Base-by-base conservation (phyloP, 2,329 filamentous ascomycete genomes). In the Penicillium palitans region DNA sequence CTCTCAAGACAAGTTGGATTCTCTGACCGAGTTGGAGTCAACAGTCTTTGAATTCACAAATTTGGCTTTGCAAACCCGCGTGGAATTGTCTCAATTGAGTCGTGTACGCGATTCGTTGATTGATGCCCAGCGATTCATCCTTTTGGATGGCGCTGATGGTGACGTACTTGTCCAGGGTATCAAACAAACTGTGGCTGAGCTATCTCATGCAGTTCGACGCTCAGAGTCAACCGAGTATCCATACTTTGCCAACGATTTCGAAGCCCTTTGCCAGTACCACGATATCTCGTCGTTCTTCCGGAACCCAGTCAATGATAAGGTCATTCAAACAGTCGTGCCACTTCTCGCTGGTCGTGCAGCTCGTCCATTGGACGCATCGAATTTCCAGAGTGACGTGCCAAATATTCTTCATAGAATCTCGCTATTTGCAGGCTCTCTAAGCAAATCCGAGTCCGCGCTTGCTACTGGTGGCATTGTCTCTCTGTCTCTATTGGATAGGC, bases 401-500 rank as follows among this genome's bases (percentile, higher is more conserved):
- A 55, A 66, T 35, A 57, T 74, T 17, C 68, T 78, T 6, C 70
- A 76, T 25, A 72, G 65, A 55, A 52, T 78, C 25, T 70, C 76
- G 4, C 61, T 73, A 1, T 78, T 76, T 42, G 68, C 72, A 13
- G 74, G 75, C 4, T 71, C 68, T 51, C 68, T 66, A 37, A 65
- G 62, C 48, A 53, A 63, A 5, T 65, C 64, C 60, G 65, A 65
- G 59, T 68, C 72, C 6, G 69, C 78, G 0, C 72, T 79, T 37
- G 80, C 82, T 7, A 80, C 83, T 71, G 76, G 75, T 13, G 79
- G 79, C 33, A 75, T 72, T 4, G 65, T 86, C 19, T 80, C 83
- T 7, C 67, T 78, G 24, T 80, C 81, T 0, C 68, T 90, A 4
- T 76, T 90, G 64, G 76, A 78, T 15, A 86, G 82, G 63, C 73